phyloP scores from a whole-genome alignment of 2,329 filamentous ascomycete genomes.

The Bipolaris gigantea region DNA sequence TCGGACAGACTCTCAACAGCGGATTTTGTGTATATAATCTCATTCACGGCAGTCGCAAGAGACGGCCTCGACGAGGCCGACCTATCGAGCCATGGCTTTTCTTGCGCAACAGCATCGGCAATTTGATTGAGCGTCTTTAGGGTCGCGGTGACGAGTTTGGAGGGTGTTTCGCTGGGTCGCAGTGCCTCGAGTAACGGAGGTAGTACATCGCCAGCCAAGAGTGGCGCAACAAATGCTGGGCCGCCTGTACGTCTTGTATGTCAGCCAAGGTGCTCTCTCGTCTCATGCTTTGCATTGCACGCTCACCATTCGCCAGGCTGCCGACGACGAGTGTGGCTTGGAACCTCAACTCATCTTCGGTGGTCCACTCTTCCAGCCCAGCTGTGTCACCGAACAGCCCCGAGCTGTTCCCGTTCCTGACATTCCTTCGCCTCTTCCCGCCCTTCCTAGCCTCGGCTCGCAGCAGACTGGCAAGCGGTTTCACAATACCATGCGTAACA shows the following conservation, averaged over 20 bases:
- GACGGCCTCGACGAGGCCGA: conserved; percentile 60
- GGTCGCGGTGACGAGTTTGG: conserved; percentile 70
- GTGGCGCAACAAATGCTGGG: conserved; percentile 72
- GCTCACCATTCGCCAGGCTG: conserved; percentile 79
- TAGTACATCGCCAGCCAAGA: conserved; percentile 70
- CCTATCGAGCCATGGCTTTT: conserved; percentile 55
- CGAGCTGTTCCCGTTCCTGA: conserved; percentile 24
- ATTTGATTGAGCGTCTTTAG: conserved; percentile 75
- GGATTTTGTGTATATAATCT: conserved; percentile 62
- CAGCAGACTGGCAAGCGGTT: conserved; percentile 60
- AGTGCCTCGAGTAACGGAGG: conserved; percentile 70
- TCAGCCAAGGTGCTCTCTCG: conserved; percentile 21
- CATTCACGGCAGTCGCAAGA: conserved; percentile 39
- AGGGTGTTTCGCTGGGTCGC: conserved; percentile 65
- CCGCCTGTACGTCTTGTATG: conserved; percentile 61
- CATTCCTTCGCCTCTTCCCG: conserved; percentile 55
- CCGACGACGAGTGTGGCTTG: conserved; percentile 84
- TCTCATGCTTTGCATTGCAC: conserved; percentile 1
- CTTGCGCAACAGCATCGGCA: conserved; percentile 63
- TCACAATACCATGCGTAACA: conserved; percentile 69
- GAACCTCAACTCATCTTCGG: conserved; percentile 69
- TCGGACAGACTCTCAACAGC: conserved; percentile 64
- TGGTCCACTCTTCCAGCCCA: conserved; percentile 49
- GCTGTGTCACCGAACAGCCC: conserved; percentile 12
- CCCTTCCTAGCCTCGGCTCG: conserved; percentile 48